Conservation (phyloP, 129 eudicot genomes). For the Lactuca saligna region DNA sequence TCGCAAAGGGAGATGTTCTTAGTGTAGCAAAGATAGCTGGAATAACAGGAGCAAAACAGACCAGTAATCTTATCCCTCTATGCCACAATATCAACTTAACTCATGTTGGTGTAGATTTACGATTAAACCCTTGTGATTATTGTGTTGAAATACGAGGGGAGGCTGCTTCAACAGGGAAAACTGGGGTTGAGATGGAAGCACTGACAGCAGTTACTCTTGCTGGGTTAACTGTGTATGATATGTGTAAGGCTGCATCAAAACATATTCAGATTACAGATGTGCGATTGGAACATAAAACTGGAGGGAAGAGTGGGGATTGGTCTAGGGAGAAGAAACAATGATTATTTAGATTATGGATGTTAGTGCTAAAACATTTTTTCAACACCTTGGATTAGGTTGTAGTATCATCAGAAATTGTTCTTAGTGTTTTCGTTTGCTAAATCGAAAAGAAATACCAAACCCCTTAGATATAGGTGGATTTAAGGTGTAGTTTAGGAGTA, state of each 20-base stretch:
- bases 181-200: conserved; percentile 85
- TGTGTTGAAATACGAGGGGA: conserved; percentile 37
- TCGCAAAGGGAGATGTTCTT: no score
- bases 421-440: no score
- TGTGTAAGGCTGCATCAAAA: conserved; percentile 98
- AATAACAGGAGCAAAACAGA: conserved; percentile 74
- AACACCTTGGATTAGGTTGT: no score
- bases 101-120: conserved; percentile 60
- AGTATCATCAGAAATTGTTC: no score
- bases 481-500: no score
- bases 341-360: no score
- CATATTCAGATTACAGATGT: conserved; percentile 70
- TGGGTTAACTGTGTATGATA: conserved; percentile 87
- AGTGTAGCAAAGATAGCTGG: no score
- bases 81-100: conserved; percentile 78
- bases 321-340: conserved; percentile 31
- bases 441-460: no score
- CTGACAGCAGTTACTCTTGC: conserved; percentile 87
- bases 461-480: no score
- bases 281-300: conserved; percentile 66
- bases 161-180: no score
- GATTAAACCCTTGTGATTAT: conserved; percentile 49
- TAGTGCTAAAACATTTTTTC: no score
- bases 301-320: conserved; percentile 95
- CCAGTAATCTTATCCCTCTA: conserved; percentile 82